Percentiles rank a stretch among this genome's conserved stretches.
phyloP scores from a whole-genome alignment of 371 early-diverging fungal species.

The Neoconidiobolus thromboides region DNA sequence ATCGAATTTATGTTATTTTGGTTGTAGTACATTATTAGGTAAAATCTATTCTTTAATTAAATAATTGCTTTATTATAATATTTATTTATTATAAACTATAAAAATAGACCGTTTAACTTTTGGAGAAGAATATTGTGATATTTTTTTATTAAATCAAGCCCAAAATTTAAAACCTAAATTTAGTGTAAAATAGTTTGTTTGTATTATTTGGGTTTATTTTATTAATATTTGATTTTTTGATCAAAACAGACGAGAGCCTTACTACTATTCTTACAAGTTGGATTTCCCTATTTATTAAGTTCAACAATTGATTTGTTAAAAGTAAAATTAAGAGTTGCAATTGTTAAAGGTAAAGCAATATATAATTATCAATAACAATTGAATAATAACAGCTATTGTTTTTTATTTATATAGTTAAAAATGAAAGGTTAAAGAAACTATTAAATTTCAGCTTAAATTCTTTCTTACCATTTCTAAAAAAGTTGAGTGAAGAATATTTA shows the following conservation, averaged over 20 bases:
- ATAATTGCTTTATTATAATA: background rate
- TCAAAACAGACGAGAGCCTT: background rate
- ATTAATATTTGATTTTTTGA: background rate
- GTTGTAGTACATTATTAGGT: background rate
- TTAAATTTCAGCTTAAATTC: background rate
- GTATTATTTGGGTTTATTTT: background rate
- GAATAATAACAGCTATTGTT: background rate
- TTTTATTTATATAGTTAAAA: background rate
- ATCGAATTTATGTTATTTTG: background rate
- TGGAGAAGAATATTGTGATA: conserved; percentile 4
- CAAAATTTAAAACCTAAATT: background rate
- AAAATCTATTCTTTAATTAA: background rate
- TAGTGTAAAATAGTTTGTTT: background rate
- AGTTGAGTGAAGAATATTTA: conserved; percentile 5
- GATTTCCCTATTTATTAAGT: background rate
- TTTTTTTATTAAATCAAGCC: background rate
- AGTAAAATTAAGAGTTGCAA: background rate
- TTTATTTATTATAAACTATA: background rate
- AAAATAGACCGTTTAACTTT: background rate
- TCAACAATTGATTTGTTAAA: background rate
- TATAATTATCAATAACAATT: background rate
- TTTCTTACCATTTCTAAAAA: background rate
- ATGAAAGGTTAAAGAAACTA: background rate
- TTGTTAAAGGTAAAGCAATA: background rate
- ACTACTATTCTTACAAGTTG: background rate